phyloP scores from a whole-genome alignment of 495 filamentous ascomycete genomes.

The Penicillium fimorum region DNA sequence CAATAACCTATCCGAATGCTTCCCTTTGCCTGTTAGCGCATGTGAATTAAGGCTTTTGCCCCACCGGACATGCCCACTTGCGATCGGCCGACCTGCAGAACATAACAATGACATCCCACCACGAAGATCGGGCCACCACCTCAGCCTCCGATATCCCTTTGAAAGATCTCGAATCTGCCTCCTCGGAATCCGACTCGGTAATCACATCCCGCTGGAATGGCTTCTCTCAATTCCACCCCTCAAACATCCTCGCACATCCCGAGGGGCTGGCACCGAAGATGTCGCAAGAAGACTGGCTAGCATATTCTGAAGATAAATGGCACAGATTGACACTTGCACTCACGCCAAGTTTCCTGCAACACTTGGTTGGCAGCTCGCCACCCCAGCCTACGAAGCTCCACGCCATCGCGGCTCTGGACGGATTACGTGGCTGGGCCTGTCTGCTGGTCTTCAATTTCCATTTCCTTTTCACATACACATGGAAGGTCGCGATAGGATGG shows the following conservation, averaged over 20 bases:
- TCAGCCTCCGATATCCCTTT: constrained; percentile 32
- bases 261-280: constrained; percentile 19
- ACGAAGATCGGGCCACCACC: constrained; percentile 19
- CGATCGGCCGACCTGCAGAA: constrained; percentile 1
- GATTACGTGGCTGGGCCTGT: constrained; percentile 51
- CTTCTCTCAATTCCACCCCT: constrained; percentile 29
- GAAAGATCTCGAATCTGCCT: constrained; percentile 33
- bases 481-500: constrained; percentile 48
- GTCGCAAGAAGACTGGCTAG: constrained; percentile 34
- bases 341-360: constrained; percentile 44
- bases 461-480: constrained; percentile 52
- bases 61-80: constrained; percentile 1
- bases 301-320: constrained; percentile 25
- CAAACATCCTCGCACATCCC: constrained; percentile 32
- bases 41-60: constrained; percentile 3
- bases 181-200: constrained; percentile 4
- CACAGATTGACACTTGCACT: constrained; percentile 36
- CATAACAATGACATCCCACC: constrained; percentile 19
- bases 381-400: constrained; percentile 35
- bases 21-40: neutral
- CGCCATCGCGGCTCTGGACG: constrained; percentile 50
- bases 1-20: neutral
- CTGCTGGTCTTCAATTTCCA: constrained; percentile 56
- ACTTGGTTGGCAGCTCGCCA: constrained; percentile 36
- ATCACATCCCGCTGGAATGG: constrained; percentile 25